Base-by-base conservation (phyloP, 1,139 yeast species). In the Geotrichum macrosporum region DNA sequence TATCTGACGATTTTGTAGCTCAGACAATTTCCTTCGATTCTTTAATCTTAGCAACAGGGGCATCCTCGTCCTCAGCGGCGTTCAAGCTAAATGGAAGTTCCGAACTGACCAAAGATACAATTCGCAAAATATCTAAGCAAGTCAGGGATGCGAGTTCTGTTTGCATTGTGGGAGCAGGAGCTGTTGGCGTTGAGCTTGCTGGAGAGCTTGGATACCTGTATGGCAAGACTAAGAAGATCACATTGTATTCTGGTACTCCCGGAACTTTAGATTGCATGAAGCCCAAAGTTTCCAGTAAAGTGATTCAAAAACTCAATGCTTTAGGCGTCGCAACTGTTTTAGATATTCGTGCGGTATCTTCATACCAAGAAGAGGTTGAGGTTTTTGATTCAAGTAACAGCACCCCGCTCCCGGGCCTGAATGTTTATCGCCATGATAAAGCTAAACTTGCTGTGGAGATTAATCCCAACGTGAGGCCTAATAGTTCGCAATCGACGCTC, bases 121-220 rank as follows among this genome's bases (percentile, higher is more conserved):
- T 48, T 5, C 19, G 20, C 16, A 20, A 34, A 2, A 18, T 41
- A 5, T 41, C 42, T n/a, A 16, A 38, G 8, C 12, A 19, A 2
- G 21, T 38, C 4, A 39, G 48, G 30, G 34, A 41, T 4, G 55
- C 58, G n/a, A 16, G 30, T 4, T 33, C 49, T 15, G 50, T 57
- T 29, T 59, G 59, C 13, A 51, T 57, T 18, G 38, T 56, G 12
- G 60, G 60, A 2, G 58, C 58, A 8, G 60, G 60, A 4, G 58
- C 58, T 2, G 58, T 54, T n/a, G 60, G 59, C 9, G 58, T 57
- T 6, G 58, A 57, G 43, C 53, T 57, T 16, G 58, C 60, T 19
- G 53, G 55, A 5, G 59, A 57, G 39, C 54, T 57, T 44, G 57
- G 53, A 16, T 53, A 42, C 43, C 46, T 50, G 33, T 57, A 53